Evolutionary conservation across 345 rosid genomes (phyloP).

Genomic region (Diplotaxis tenuifolia): DNA sequence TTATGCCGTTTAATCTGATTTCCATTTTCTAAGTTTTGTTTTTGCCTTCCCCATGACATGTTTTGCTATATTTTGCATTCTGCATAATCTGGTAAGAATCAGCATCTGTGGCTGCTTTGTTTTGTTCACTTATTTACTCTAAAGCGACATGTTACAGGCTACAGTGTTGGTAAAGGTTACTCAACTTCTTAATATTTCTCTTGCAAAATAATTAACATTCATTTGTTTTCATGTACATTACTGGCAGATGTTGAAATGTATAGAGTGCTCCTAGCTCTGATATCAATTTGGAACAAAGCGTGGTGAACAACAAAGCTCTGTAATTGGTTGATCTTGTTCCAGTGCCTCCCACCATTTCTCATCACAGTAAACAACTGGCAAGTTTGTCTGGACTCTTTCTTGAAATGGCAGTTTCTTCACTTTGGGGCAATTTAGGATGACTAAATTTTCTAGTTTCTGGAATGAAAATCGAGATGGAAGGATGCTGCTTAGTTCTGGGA

Average conservation of each 20-base stretch:
- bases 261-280: not conserved
- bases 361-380: constrained; percentile 41
- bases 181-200: not conserved
- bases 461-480: constrained; percentile 30
- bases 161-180: constrained; percentile 6
- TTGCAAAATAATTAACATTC: not conserved
- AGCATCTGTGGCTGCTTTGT: not conserved
- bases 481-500: constrained; percentile 45
- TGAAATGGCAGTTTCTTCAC: constrained; percentile 43
- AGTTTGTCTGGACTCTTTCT: not conserved
- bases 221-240: constrained; percentile 8
- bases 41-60: constrained; percentile 2
- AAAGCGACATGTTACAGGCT: not conserved
- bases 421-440: constrained; percentile 43
- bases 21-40: not conserved
- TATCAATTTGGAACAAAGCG: constrained; percentile 40
- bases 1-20: not conserved
- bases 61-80: constrained; percentile 2
- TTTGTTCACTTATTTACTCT: not conserved
- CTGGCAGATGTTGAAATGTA: not conserved
- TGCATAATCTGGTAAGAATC: constrained; percentile 2
- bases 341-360: constrained; percentile 53
- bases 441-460: constrained; percentile 43
- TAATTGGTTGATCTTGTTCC: constrained; percentile 32
- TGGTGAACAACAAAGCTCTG: constrained; percentile 26